These are phyloP conservation scores for Geotrichum carabidarum DNA, from an alignment of 1,139 yeast genomes.

Conservation along the genomic window DNA sequence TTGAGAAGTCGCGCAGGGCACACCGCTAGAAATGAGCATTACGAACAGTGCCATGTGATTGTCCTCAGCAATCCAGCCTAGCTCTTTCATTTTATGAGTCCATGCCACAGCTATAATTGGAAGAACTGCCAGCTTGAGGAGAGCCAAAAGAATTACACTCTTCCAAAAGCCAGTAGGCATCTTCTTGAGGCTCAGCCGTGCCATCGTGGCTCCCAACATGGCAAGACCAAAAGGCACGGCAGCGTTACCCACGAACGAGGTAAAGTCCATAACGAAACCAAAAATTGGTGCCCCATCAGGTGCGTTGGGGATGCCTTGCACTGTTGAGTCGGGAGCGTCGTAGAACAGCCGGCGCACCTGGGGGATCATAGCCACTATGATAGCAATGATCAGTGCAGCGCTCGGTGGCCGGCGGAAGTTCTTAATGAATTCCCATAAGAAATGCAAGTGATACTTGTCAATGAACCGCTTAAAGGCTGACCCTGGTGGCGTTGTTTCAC, in stretches of 20 bases:
- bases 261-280: conserved; percentile 74
- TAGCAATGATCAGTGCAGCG: conserved; percentile 54
- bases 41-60: conserved; percentile 63
- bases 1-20: conserved; percentile 82
- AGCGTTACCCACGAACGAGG: conserved; percentile 76
- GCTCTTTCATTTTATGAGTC: conserved; percentile 44
- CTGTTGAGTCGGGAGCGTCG: conserved; percentile 39
- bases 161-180: conserved; percentile 73
- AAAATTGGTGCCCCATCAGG: conserved; percentile 83
- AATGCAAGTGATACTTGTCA: conserved; percentile 23
- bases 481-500: background rate
- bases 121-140: conserved; percentile 48
- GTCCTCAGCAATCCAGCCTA: conserved; percentile 48
- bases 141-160: conserved; percentile 44
- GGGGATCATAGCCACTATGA: conserved; percentile 74
- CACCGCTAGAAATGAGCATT: conserved; percentile 67
- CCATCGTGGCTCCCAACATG: conserved; percentile 78
- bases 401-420: conserved; percentile 72
- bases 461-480: conserved; percentile 9
- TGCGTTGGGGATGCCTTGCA: conserved; percentile 52
- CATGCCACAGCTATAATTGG: conserved; percentile 62
- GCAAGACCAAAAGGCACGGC: conserved; percentile 83
- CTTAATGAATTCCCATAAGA: conserved; percentile 41
- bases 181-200: conserved; percentile 56
- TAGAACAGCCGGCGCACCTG: conserved; percentile 74